These are phyloP conservation scores for Fusarium anthophilum DNA, from an alignment of 2,329 filamentous ascomycete genomes.

Conservation along the genomic window DNA sequence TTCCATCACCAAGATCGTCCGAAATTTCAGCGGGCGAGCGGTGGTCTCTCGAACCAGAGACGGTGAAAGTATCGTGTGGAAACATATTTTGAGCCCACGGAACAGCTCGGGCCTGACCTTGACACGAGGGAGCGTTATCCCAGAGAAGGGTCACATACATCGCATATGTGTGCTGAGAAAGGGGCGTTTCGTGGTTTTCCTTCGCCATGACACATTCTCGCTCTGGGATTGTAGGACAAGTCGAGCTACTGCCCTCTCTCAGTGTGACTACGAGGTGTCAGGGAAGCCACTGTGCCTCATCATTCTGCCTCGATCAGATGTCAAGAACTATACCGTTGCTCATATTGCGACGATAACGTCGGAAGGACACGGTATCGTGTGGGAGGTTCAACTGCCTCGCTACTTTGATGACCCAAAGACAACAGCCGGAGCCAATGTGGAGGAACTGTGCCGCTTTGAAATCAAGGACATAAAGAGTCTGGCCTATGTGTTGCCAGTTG, in stretches of 20 bases:
- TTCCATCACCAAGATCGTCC: constrained; percentile 84
- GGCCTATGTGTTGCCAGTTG: constrained; percentile 79
- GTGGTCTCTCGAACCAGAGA: constrained; percentile 82
- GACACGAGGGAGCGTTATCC: constrained; percentile 73
- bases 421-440: constrained; percentile 52
- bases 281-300: constrained; percentile 85
- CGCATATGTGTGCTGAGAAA: constrained; percentile 81
- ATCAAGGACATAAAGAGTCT: constrained; percentile 68
- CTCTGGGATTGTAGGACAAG: constrained; percentile 80
- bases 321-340: constrained; percentile 63
- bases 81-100: constrained; percentile 62
- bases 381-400: constrained; percentile 75
- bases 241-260: constrained; percentile 64
- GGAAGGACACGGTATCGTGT: constrained; percentile 80
- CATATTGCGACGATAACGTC: constrained; percentile 87
- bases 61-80: constrained; percentile 87
- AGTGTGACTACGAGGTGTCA: constrained; percentile 61
- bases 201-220: constrained; percentile 75
- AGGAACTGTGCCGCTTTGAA: constrained; percentile 76
- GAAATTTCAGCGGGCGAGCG: constrained; percentile 82
- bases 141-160: constrained; percentile 76
- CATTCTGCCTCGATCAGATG: constrained; percentile 71
- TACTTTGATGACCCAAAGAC: constrained; percentile 46
- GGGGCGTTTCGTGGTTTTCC: constrained; percentile 81
- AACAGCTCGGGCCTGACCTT: constrained; percentile 58